phyloP scores from a whole-genome alignment of 2,329 filamentous ascomycete genomes.

The Phialemonium atrogriseum region DNA sequence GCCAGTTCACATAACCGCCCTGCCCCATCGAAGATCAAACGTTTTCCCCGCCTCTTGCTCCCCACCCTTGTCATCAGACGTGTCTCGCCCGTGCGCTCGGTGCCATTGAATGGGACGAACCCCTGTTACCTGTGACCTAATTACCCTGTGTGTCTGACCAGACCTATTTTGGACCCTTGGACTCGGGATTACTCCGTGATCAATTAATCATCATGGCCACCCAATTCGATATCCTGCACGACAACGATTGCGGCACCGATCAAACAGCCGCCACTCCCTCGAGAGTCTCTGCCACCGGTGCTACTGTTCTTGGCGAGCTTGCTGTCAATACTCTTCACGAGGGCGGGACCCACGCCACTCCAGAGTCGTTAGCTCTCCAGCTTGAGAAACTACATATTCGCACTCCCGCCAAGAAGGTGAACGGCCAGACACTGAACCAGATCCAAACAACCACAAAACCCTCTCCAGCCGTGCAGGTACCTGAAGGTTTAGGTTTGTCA shows the following conservation, averaged over 20 bases:
- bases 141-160: background rate
- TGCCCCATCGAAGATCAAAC: slow-evolving; percentile 2
- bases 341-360: background rate
- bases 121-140: background rate
- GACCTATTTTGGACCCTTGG: background rate
- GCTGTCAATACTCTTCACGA: background rate
- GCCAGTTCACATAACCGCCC: no score
- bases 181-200: no score
- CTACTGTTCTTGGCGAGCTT: background rate
- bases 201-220: slow-evolving; percentile 1
- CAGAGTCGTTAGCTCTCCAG: background rate
- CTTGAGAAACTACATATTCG: background rate
- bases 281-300: no score
- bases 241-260: no score
- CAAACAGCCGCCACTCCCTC: no score
- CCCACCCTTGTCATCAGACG: background rate
- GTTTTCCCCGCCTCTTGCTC: background rate
- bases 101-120: slow-evolving; percentile 1
- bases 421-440: no score
- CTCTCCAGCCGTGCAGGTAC: no score
- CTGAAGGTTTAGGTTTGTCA: no score
- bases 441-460: no score
- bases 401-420: slow-evolving; percentile 1
- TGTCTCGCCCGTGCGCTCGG: slow-evolving; percentile 1
- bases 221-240: background rate